Evolutionary conservation across 2,329 filamentous ascomycete species (phyloP), one percentile per base, ranked within the genome.

Genomic region (Nigrospora osmanthi): DNA sequence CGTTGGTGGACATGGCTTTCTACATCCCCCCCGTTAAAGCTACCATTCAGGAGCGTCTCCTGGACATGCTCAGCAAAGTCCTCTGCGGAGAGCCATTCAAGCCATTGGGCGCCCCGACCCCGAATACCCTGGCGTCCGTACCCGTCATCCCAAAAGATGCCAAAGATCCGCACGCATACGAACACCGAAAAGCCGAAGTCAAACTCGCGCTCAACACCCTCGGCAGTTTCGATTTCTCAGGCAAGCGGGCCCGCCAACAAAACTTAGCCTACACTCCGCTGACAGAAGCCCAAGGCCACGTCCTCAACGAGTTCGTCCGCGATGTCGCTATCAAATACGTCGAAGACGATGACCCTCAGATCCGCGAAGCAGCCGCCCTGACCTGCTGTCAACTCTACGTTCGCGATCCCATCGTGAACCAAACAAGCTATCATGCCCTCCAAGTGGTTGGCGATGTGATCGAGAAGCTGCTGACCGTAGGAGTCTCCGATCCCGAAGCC

Each of bases 381-480:
- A 99, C 94, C 6, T 97, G 93, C 66, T 99, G 94, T 60, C 94
- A 99, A 63, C 79, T 99, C 38, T 97, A 97, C 59, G 87, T 97
- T 38, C 84, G 89, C 55, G 94, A 99, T 61, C 93, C 93, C 0
- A 97, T 98, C 52, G 89, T 98, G 57, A 93, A 95, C 57, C 93
- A 99, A 67, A 96, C 91, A 7, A 97, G 93, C 62, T 88, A 91
- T 52, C 93, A 98, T 63, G 91, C 93, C 1, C 87, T 97, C 35
- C 89, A 96, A 61, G 93, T 98, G 28, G 94, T 99, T 38, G 88
- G 91, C 45, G 93, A 98, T 62, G 93, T 99, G 31, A 95, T 99
- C 47, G 90, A 97, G 66, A 96, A 93, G 60, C 79, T 99, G 1
- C 73, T 98, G 49, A 96, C 91, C 0, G 90, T 97, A 35, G 91